Conservation (phyloP, 768 basidiomycete species). For the Suillus bovinus region DNA sequence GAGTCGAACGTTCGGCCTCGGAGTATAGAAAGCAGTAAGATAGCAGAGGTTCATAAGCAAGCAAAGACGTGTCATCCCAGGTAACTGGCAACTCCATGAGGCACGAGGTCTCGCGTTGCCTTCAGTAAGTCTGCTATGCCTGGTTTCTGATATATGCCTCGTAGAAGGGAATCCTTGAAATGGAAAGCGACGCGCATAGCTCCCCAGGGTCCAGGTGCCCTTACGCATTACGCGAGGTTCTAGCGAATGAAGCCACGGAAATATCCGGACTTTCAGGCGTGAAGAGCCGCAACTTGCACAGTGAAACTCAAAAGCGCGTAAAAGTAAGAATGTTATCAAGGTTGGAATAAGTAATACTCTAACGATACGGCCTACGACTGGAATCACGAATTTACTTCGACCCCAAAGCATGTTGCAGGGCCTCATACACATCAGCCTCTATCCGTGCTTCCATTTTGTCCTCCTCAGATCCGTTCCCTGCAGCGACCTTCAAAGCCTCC, state of each 20-base stretch:
- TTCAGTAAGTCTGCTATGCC: not conserved
- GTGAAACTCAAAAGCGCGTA: not conserved
- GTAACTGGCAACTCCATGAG: slow-evolving; percentile 21
- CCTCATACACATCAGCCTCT: slow-evolving; percentile 96
- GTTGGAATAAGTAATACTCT: slow-evolving; percentile 14
- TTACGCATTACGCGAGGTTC: not conserved
- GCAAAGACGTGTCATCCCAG: slow-evolving; percentile 23
- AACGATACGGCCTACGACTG: slow-evolving; percentile 11
- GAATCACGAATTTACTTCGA: slow-evolving; percentile 38
- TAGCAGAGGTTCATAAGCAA: slow-evolving; percentile 23
- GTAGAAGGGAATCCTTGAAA: not conserved
- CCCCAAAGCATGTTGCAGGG: slow-evolving; percentile 82
- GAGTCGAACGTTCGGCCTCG: not conserved
- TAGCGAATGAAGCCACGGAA: not conserved
- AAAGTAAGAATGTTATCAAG: slow-evolving; percentile 1
- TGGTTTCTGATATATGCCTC: not conserved
- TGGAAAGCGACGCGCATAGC: not conserved
- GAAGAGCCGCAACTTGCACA: not conserved
- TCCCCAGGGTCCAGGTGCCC: not conserved
- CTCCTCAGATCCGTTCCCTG: slow-evolving; percentile 85
- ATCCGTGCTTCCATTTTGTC: slow-evolving; percentile 93
- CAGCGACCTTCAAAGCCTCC: slow-evolving; percentile 81
- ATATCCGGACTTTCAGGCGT: not conserved
- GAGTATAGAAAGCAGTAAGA: not conserved
- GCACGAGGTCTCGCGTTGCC: not conserved